Evolutionary conservation across 768 basidiomycete genomes (phyloP), one percentile per base, ranked within the genome.

Genomic region (Grammothele lineata): DNA sequence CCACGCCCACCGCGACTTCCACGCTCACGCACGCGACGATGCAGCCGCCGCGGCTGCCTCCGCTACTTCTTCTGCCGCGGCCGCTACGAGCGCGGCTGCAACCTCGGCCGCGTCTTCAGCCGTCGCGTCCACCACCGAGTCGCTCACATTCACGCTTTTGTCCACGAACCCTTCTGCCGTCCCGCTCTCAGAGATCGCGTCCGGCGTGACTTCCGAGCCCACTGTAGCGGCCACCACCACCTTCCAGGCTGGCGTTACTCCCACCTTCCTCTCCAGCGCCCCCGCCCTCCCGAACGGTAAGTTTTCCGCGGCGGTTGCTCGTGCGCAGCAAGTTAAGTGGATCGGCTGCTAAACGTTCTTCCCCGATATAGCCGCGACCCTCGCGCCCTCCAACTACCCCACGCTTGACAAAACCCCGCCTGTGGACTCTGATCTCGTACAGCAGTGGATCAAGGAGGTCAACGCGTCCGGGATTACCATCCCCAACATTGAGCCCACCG

Each of bases 381-480:
- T 85, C 32, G 57, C 59, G 25, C 76, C 81, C 2, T 54, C 77
- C 15, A 75, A 76, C 50, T 91, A 87, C 60, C 88, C 88, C 3
- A 30, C 75, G 0, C 67, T 87, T n/a, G 88, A 90, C 65, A 64
- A 59, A 22, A 58, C 70, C 2, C 85, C 87, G 24, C 74, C 81
- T 5, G 73, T 68, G 3, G 77, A 85, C 64, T 78, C 79, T 5
- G 70, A 77, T 17, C 65, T 83, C 53, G 86, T 90, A 8, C 68
- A 77, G 54, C 73, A 78, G 58, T 91, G 88, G 88, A 80, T 83
- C n/a, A 41, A 70, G 45, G 78, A 85, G 12, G 80, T 89, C 21
- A 39, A 57, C 5, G 65, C 67, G 36, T 77, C 80, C 9, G 82
- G 83, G 30, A 55, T 86, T 32, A 37, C 58, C 3, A 83, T 88